A percentile compares a stretch with the other conserved stretches of the same genome.
Conservation (phyloP, 441 rosid species). For the Dalechampia spathulata region DNA sequence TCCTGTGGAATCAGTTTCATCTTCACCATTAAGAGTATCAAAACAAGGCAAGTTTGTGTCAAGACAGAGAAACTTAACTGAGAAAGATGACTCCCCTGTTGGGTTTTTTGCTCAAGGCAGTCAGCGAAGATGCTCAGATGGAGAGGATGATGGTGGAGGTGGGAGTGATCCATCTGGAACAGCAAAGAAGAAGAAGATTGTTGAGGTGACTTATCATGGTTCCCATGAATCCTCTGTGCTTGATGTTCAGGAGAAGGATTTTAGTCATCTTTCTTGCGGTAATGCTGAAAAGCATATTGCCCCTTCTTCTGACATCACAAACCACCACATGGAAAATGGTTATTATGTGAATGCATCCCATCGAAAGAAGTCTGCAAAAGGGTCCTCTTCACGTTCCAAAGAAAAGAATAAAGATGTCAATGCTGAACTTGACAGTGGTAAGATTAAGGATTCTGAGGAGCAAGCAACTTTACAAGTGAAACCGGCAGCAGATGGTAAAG, state of each 20-base stretch:
- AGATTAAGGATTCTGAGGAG: conserved; percentile 20
- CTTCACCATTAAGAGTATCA: conserved; percentile 70
- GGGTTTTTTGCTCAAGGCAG: conserved; percentile 33
- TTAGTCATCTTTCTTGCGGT: conserved; percentile 24
- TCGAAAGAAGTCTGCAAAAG: conserved; percentile 55
- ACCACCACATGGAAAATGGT: conserved; percentile 31
- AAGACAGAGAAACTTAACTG: conserved; percentile 28
- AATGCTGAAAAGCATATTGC: conserved; percentile 38
- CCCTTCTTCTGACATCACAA: conserved; percentile 38
- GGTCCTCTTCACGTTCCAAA: conserved; percentile 55
- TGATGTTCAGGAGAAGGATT: conserved; percentile 43
- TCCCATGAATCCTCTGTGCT: conserved; percentile 43
- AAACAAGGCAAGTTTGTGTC: conserved; percentile 41
- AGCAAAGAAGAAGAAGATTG: conserved; percentile 33
- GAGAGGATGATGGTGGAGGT: conserved; percentile 57
- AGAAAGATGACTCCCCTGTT: conserved; percentile 41
- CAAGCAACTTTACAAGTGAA: conserved; percentile 32
- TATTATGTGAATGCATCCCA: conserved; percentile 33
- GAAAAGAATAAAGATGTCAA: conserved; percentile 44
- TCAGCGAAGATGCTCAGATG: conserved; percentile 46
- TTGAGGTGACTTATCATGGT: conserved; percentile 29
- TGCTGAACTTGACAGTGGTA: conserved; percentile 34
- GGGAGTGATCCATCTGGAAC: conserved; percentile 54
- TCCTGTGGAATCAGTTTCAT: conserved; percentile 91
- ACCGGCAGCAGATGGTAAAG: conserved; percentile 32